Evolutionary conservation across 208 protist genomes (phyloP), one percentile per base, ranked within the genome.

Genomic region (Acanthamoeba castellanii): DNA sequence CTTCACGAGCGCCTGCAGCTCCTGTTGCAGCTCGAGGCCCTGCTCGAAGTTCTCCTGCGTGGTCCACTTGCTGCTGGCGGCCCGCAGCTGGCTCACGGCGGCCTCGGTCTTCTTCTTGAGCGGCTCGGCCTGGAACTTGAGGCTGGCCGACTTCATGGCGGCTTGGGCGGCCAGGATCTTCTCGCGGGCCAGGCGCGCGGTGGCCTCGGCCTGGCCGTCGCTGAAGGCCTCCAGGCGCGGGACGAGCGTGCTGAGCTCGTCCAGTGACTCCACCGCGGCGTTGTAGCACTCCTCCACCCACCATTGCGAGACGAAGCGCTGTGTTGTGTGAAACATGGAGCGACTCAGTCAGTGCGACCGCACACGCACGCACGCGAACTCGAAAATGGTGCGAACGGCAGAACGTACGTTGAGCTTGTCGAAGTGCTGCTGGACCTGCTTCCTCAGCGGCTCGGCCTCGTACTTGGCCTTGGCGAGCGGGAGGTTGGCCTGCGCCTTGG

Each of bases 71-170:
- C 61, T 76, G 61, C 61, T 78, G 61, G 88, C 9, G 2, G 42
- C 37, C 68, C 70, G 76, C 34, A 93, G 64, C 64, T 93, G 59
- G 88, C 37, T 37, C 20, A 76, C 61, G 13, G 27, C 7, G 32
- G 70, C 84, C 88, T 93, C 88, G n/a, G 88, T 37, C 88, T 93
- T 93, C 88, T 93, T 93, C 42, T 61, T 47, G 8, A 93, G 37
- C 6, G 88, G 88, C 64, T 93, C 88, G 68, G 88, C 88, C 64
- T 93, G 42, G 61, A 93, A 93, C 88, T 93, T 93, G 59, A 81
- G 61, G 2, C 18, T 42, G 88, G 88, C 88, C 64, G 88, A 93
- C 68, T 93, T 93, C 42, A 70, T 70, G 59, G 88, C 88, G 30
- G 18, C 88, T 37, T 93, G 32, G 68, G 88, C 88, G 59, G 88